A percentile compares a stretch with the other conserved stretches of the same genome.
phyloP scores from a whole-genome alignment of 139 green algal genomes.

The Picochlorum sp. region DNA sequence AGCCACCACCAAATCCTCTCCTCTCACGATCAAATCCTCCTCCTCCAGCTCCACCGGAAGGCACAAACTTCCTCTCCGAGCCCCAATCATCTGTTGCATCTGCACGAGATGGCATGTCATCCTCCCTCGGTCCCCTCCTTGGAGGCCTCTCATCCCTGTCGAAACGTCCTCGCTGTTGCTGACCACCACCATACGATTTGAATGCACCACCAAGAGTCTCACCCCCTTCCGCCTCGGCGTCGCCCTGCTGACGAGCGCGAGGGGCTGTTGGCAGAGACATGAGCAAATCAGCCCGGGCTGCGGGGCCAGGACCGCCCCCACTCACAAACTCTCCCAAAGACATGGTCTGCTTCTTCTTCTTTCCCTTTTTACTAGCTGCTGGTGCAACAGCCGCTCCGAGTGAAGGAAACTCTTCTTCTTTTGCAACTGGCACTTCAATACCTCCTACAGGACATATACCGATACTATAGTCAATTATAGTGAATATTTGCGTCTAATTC shows the following conservation, averaged over 20 bases:
- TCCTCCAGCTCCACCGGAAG: conserved; percentile 7
- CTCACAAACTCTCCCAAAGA: conserved; percentile 56
- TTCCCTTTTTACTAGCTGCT: conserved; percentile 50
- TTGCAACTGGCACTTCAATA: conserved; percentile 10
- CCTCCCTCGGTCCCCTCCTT: conserved; percentile 18
- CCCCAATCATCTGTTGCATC: conserved; percentile 71
- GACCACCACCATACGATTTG: conserved; percentile 48
- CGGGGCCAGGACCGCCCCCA: background rate
- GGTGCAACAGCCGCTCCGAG: conserved; percentile 43
- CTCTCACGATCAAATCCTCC: conserved; percentile 15
- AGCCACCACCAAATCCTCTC: conserved; percentile 21
- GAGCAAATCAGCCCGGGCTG: background rate
- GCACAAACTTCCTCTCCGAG: conserved; percentile 51
- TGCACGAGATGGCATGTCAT: conserved; percentile 53
- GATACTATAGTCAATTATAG: background rate
- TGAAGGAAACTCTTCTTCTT: conserved; percentile 53
- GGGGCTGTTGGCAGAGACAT: conserved; percentile 49
- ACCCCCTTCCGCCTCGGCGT: conserved; percentile 23
- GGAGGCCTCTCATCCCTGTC: background rate
- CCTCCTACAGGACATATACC: background rate
- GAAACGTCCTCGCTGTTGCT: background rate
- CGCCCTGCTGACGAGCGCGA: conserved; percentile 29
- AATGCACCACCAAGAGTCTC: conserved; percentile 61
- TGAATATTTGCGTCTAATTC: background rate
- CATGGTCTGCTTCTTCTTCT: conserved; percentile 62